Evolutionary conservation across 164 flowering plant species (phyloP), one percentile per base, ranked within the genome.

Genomic region (Amborella trichopoda): DNA sequence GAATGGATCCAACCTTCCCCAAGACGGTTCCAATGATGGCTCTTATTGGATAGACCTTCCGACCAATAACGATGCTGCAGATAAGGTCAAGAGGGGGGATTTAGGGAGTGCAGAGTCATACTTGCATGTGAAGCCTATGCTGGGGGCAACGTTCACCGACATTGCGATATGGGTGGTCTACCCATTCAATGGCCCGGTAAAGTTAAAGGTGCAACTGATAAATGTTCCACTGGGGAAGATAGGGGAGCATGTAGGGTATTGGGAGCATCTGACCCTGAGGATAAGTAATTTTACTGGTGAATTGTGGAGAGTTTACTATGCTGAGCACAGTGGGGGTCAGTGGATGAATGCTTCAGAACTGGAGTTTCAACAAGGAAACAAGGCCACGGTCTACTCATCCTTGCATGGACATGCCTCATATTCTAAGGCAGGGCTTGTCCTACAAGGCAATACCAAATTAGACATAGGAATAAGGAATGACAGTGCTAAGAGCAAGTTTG

Each of bases 11-110:
- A 86, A 81, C 59, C 91, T 90, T 48, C 95, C 97, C 11, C 82
- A 68, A 52, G 91, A 73, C 24, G 94, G 89, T 19, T 50, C 78
- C 0, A 68, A 80, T 26, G 96, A 86, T 50, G 95, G 69, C 0
- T 26, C 59, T 10, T 86, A 79, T 25, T 90, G 98, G 96, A 43
- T 90, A 28, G 98, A 86, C 53, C 80, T 90, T 10, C 94, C 98
- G 0, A 28, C 21, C 0, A 77, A 78, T 24, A 50, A 48, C 3
- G 49, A 11, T 0, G 68, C 49, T 2, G 70, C 56, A 44, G 85
- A 78, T 19, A 64, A 45, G 39, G 76, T 80, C 5, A 81, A 66
- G 62, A 76, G 70, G 47, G 96, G 98, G 6, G 65, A 80, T 17
- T 28, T 86, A 23, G 53, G 50, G 26, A 67, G 54, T 46, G 20